These are phyloP conservation scores for Ceratobasidium sp. DNA, from an alignment of 1,284 basidiomycete species.

Conservation along the genomic window DNA sequence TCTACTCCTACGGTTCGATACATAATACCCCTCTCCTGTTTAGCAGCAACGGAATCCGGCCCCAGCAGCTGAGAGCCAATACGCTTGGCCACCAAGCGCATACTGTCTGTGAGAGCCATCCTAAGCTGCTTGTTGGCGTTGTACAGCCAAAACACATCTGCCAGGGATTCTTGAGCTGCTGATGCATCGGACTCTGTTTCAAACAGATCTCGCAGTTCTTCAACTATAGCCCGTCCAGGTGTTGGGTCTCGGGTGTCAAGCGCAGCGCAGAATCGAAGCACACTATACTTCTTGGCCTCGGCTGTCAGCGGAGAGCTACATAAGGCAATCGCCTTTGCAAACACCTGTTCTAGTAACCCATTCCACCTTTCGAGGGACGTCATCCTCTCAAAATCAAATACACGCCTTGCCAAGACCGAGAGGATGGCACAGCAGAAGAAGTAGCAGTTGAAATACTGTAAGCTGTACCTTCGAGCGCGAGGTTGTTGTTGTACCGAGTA, in stretches of 20 bases:
- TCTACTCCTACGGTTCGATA: no score
- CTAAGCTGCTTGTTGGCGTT: no score
- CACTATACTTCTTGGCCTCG: neutral
- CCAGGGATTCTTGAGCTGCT: no score
- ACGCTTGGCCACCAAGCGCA: no score
- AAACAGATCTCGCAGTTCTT: no score
- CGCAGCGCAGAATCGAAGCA: neutral
- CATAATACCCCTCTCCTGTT: no score
- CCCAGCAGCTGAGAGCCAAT: no score
- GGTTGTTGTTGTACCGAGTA: neutral
- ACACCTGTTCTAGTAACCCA: neutral
- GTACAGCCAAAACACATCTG: no score
- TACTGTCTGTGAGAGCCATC: no score
- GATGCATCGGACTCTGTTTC: no score
- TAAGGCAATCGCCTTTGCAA: neutral
- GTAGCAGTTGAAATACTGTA: slow-evolving; percentile 27
- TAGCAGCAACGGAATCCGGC: no score
- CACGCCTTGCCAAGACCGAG: neutral
- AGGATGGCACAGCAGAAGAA: slow-evolving; percentile 27
- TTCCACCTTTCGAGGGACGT: neutral
- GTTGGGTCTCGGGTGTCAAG: neutral
- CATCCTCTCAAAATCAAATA: neutral
- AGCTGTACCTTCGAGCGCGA: neutral
- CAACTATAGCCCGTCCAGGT: no score
- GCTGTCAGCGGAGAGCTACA: neutral